Evolutionary conservation across 176 grass and related monocot species (phyloP), one percentile per base, ranked within the genome.

Genomic region (Carex pumila): DNA sequence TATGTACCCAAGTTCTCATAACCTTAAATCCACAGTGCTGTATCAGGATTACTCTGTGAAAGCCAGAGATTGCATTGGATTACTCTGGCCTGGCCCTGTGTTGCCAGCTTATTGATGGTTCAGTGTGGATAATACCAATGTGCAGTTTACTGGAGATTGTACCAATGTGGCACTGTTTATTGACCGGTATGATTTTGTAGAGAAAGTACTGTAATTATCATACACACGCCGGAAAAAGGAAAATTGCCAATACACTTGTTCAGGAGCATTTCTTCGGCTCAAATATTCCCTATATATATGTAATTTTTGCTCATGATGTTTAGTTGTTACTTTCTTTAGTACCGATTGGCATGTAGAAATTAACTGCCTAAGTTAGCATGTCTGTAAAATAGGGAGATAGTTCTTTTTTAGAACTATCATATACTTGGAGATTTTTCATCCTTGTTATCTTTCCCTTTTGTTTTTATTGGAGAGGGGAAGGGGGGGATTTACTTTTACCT

Each of bases 1-100:
- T 83, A 87, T 2, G 74, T 79, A 17, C 87, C 93, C 15, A 98
- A 87, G 85, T 84, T 95, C 58, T 52, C 84, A 49, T 97, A 89
- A 74, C 60, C 52, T 57, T 56, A 55, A 76, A n/a, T 14, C 21
- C 25, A 14, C 6, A 49, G 3, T 47, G n/a, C 18, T 17, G 22
- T 55, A 54, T 15, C 25, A 19, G 76, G 53, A 79, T 57, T 32
- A 37, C 50, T 57, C 53, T 14, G 25, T 79, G 18, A 61, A 61
- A 41, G 53, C 19, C 29, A 12, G 45, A 74, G n/a, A 49, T 73
- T 18, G 25, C 22, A 57, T 53, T 31, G 22, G 21, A 39, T 39
- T 39, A 39, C 37, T 39, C 37, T 39, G 37, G 37, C 37, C 37
- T 39, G 37, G 37, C 37, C 37, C 37, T 34, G 14, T 78, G 52